Base-by-base conservation (phyloP, 805 yeast genomes). In the Vanderwaltozyma tropicalis region DNA sequence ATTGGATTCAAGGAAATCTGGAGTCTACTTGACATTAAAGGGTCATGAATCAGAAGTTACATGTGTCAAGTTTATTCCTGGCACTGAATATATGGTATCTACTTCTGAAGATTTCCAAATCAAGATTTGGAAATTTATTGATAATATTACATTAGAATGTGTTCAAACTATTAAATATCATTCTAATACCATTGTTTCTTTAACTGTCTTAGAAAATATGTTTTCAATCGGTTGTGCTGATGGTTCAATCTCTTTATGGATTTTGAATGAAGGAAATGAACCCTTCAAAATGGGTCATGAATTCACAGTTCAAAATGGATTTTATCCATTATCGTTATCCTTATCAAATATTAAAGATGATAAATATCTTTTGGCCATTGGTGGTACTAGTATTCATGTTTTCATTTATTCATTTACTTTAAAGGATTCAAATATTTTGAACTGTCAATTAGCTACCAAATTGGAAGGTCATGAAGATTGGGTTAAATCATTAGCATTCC, bases 381-480 rank as follows among this genome's bases (percentile, higher is more conserved):
- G 92, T 16, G 94, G 94, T 14, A 78, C 94, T 0, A 69, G 68
- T 38, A 56, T 61, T 21, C 53, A 61, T 24, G 51, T 88, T 5
- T 75, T 68, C 41, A 66, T 84, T 4, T 76, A 74, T 48, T 57
- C 78, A 0, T 71, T 77, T 42, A 50, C 45, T 10, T 34, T 56
- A 1, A 40, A 45, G 1, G 35, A 18, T 0, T 34, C 39, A 4
- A 35, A 5, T 25, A 39, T 60, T 12, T 30, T 35, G 2, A 40
- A 46, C 11, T 61, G 69, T 30, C 37, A 49, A 8, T 64, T 62
- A 37, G 64, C 68, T 22, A 81, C 87, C 1, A 63, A 63, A 8
- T 60, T 92, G 25, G 70, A 77, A 20, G 98, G 99, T 4, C 98
- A 92, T 57, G 98, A 92, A 60, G 96, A 88, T 59, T 92, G 99